Evolutionary conservation across 2,329 filamentous ascomycete species (phyloP).

Genomic region (Exutisphaerella laricina): DNA sequence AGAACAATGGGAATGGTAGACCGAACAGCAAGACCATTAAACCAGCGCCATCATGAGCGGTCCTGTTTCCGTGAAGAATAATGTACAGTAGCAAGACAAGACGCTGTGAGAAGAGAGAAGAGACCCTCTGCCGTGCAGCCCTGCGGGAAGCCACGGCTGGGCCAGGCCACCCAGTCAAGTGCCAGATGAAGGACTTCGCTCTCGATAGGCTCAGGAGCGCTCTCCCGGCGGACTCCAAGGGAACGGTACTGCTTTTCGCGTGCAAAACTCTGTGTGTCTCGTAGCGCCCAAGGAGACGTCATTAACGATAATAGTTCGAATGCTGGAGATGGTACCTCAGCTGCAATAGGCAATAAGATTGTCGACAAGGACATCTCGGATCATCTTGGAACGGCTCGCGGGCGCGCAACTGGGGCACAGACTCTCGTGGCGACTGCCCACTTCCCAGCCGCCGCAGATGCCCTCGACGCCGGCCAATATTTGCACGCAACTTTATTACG

Average conservation of each 20-base stretch:
- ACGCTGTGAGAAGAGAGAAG: background rate
- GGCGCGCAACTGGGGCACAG: constrained; percentile 2
- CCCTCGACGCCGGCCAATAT: background rate
- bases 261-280: constrained; percentile 5
- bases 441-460: too few relatives aligned
- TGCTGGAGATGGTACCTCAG: background rate
- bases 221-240: background rate
- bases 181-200: constrained; percentile 8
- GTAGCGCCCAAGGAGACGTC: constrained; percentile 5
- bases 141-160: background rate
- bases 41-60: background rate
- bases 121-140: background rate
- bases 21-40: background rate
- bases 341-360: background rate
- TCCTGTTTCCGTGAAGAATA: background rate
- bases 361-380: background rate
- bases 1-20: background rate
- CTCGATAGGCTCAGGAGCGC: background rate
- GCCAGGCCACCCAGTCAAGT: constrained; percentile 5
- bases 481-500: background rate
- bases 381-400: background rate
- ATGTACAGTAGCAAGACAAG: background rate
- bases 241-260: constrained; percentile 1
- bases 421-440: background rate
- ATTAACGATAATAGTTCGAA: background rate